Percentiles rank a stretch among this genome's conserved stretches.
phyloP scores from a whole-genome alignment of 1,284 basidiomycete genomes.

The Ceratobasidium sp. region DNA sequence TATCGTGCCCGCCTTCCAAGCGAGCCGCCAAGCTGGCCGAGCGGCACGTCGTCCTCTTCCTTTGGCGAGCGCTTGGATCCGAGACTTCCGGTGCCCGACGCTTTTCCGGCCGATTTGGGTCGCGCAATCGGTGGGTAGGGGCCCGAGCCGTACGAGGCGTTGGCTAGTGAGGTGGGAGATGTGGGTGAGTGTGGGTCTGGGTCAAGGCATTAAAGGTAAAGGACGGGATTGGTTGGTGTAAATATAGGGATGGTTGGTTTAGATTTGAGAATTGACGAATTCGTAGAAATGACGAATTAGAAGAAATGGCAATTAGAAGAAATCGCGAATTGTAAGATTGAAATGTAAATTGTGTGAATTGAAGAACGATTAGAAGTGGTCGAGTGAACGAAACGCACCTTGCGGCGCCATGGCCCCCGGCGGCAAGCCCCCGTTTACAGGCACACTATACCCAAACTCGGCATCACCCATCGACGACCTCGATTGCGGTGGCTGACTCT shows the following conservation, averaged over 20 bases:
- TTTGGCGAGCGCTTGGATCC: slow-evolving; percentile 1
- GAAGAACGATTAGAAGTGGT: too few relatives aligned
- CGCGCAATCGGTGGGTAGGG: slow-evolving; percentile 18
- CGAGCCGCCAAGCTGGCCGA: slow-evolving; percentile 10
- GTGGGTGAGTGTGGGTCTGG: background rate
- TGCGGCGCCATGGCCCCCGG: slow-evolving; percentile 45
- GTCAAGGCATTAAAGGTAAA: background rate
- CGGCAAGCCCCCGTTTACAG: slow-evolving; percentile 39
- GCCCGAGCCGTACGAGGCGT: background rate
- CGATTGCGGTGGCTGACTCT: slow-evolving; percentile 36
- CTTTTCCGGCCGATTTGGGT: slow-evolving; percentile 27
- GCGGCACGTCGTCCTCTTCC: slow-evolving; percentile 23
- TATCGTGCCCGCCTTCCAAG: slow-evolving; percentile 14
- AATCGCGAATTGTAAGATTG: too few relatives aligned
- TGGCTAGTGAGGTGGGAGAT: background rate
- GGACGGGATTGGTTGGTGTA: too few relatives aligned
- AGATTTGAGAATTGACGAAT: too few relatives aligned
- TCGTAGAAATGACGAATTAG: too few relatives aligned
- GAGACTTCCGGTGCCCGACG: background rate
- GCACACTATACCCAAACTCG: slow-evolving; percentile 19
- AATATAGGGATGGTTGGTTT: too few relatives aligned
- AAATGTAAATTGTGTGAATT: too few relatives aligned
- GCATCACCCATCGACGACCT: slow-evolving; percentile 30
- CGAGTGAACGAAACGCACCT: too few relatives aligned
- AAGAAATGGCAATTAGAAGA: too few relatives aligned